Percentiles rank a stretch among this genome's conserved stretches.
phyloP scores from a whole-genome alignment of 2,329 filamentous ascomycete species.

The Phaeomoniella chlamydospora region DNA sequence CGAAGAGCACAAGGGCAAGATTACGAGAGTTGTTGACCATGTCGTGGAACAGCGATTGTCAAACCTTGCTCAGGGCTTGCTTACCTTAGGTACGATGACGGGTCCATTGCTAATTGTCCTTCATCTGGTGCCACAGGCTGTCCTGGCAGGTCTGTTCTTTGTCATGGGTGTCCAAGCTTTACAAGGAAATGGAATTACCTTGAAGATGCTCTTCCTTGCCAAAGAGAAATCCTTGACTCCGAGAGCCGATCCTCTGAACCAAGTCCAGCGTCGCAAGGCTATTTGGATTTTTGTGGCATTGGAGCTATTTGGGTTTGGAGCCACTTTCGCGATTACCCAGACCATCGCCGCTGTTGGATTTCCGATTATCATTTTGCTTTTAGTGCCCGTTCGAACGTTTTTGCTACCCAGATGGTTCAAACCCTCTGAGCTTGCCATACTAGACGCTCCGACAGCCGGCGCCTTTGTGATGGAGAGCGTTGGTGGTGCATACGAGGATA shows the following conservation, averaged over 20 bases:
- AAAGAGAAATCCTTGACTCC: constrained; percentile 50
- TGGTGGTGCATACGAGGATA: constrained; percentile 44
- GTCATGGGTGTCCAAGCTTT: constrained; percentile 73
- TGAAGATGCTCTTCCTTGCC: constrained; percentile 56
- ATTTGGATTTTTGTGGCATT: constrained; percentile 58
- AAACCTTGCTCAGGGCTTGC: constrained; percentile 62
- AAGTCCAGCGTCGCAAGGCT: constrained; percentile 46
- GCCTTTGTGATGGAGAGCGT: constrained; percentile 64
- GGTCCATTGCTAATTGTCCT: constrained; percentile 59
- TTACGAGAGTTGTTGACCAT: constrained; percentile 46
- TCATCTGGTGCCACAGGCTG: constrained; percentile 64
- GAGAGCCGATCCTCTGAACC: constrained; percentile 41
- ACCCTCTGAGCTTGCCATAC: constrained; percentile 41
- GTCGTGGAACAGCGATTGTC: constrained; percentile 59
- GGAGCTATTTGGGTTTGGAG: constrained; percentile 57
- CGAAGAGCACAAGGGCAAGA: constrained; percentile 43
- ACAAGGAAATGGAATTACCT: constrained; percentile 61
- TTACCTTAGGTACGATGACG: constrained; percentile 67
- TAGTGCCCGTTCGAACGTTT: constrained; percentile 52
- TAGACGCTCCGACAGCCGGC: constrained; percentile 64
- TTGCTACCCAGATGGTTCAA: constrained; percentile 50
- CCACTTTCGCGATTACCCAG: constrained; percentile 71
- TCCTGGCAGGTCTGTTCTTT: constrained; percentile 70
- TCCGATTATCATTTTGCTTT: constrained; percentile 55
- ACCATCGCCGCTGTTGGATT: constrained; percentile 74